Conservation (phyloP, 2,329 filamentous ascomycete genomes). For the Pestalotiopsis sp. region DNA sequence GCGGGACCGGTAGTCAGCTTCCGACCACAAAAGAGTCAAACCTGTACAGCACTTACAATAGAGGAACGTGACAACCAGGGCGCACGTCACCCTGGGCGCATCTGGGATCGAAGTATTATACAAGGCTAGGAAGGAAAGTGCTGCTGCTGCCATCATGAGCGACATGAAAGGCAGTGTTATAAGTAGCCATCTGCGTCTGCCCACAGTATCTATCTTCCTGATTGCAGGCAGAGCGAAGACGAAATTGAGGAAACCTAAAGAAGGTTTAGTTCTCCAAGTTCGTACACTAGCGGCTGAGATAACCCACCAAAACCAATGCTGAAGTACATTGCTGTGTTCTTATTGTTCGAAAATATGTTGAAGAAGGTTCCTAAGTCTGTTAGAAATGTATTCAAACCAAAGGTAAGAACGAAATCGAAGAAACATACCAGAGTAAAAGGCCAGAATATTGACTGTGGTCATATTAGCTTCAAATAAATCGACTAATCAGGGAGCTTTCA, state of each 20-base stretch:
- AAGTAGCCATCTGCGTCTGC: constrained; percentile 45
- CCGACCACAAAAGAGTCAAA: background rate
- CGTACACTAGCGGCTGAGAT: background rate
- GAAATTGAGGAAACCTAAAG: constrained; percentile 42
- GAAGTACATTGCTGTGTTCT: constrained; percentile 31
- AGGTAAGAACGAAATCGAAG: background rate
- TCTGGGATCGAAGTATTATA: background rate
- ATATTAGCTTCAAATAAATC: constrained; percentile 22
- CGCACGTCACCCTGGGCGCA: background rate
- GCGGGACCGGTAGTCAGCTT: background rate
- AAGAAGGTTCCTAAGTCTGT: constrained; percentile 24
- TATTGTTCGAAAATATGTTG: background rate
- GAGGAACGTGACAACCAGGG: constrained; percentile 36
- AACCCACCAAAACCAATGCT: constrained; percentile 32
- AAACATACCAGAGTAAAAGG: constrained; percentile 46
- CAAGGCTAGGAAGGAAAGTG: constrained; percentile 30
- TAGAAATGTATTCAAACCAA: background rate
- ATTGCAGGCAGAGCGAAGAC: constrained; percentile 43
- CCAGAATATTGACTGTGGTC: constrained; percentile 40
- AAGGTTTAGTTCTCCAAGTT: background rate
- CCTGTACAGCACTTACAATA: constrained; percentile 26
- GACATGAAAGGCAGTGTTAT: constrained; percentile 46
- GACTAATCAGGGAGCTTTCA: constrained; percentile 40
- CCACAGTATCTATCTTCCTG: constrained; percentile 41
- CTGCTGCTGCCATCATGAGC: constrained; percentile 41